Percentiles rank a stretch among this genome's conserved stretches.
These are phyloP conservation scores for Kluyveromyces sp. DNA, from an alignment of 1,139 yeast species.

Conservation along the genomic window DNA sequence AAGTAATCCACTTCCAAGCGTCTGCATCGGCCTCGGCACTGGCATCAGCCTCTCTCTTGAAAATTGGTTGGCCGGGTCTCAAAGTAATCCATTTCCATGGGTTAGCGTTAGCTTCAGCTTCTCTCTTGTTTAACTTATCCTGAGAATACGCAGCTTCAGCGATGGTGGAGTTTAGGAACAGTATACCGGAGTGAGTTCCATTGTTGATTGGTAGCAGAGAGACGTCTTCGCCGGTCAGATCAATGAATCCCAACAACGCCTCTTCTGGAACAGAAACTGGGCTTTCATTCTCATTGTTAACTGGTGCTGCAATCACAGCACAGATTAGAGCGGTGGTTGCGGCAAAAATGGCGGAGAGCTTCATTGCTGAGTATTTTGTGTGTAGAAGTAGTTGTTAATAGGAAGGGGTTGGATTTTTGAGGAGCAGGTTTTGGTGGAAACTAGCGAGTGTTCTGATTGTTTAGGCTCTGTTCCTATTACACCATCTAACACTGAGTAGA, in stretches of 20 bases:
- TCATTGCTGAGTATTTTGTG: slow-evolving; percentile 14
- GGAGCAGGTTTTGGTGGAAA: background rate
- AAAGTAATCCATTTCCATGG: slow-evolving; percentile 17
- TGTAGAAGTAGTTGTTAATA: background rate
- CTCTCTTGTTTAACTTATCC: slow-evolving; percentile 12
- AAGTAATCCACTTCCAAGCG: slow-evolving; percentile 28
- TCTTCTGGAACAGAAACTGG: slow-evolving; percentile 23
- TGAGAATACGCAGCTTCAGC: slow-evolving; percentile 15
- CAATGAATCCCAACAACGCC: slow-evolving; percentile 26
- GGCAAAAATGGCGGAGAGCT: slow-evolving; percentile 14
- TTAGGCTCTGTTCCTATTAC: background rate
- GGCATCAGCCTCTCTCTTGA: slow-evolving; percentile 25
- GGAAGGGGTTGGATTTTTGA: background rate
- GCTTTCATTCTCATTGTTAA: slow-evolving; percentile 11
- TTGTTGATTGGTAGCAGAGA: slow-evolving; percentile 24
- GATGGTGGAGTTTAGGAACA: slow-evolving; percentile 28
- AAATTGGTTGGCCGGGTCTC: slow-evolving; percentile 17
- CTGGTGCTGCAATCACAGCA: slow-evolving; percentile 18
- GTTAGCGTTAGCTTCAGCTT: slow-evolving; percentile 17
- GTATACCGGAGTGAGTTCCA: slow-evolving; percentile 22
- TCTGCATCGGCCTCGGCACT: slow-evolving; percentile 23
- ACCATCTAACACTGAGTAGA: background rate
- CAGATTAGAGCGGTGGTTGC: slow-evolving; percentile 13
- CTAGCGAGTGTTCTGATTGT: background rate
- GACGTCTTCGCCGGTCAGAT: slow-evolving; percentile 23